Conservation (phyloP, 345 rosid genomes). For the Pistacia atlantica region DNA sequence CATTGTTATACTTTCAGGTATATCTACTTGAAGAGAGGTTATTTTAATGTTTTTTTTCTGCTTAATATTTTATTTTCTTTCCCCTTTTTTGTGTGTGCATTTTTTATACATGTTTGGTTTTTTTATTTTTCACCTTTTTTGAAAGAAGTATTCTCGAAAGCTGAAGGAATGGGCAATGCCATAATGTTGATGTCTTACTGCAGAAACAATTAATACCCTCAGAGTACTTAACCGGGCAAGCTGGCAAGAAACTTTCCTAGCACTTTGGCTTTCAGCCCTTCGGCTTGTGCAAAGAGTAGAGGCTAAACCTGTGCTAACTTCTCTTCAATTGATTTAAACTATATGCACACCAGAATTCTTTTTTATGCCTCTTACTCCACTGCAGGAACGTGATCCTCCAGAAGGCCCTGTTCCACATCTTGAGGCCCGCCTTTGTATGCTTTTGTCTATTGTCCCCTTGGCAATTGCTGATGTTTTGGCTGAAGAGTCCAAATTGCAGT, state of each 20-base stretch:
- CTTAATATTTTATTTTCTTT: background rate
- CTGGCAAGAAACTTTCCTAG: conserved; percentile 75
- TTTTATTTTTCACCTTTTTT: background rate
- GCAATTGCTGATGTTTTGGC: conserved; percentile 49
- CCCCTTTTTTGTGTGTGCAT: background rate
- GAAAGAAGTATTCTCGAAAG: background rate
- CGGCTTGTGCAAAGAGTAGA: conserved; percentile 75
- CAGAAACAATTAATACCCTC: conserved; percentile 53
- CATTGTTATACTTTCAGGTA: conserved; percentile 46
- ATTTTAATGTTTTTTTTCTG: background rate
- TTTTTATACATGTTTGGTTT: background rate
- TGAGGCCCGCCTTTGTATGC: conserved; percentile 64
- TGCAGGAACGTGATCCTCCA: conserved; percentile 60
- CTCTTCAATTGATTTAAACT: background rate
- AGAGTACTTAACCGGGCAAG: conserved; percentile 55
- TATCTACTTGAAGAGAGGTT: conserved; percentile 9
- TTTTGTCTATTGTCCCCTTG: conserved; percentile 61
- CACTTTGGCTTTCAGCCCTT: conserved; percentile 75
- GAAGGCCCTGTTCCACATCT: conserved; percentile 78
- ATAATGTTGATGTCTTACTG: conserved; percentile 25
- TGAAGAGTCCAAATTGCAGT: conserved; percentile 28
- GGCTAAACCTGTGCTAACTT: conserved; percentile 19
- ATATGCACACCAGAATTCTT: background rate
- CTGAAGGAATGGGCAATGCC: conserved; percentile 6
- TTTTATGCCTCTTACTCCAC: conserved; percentile 15